Evolutionary conservation across 2,329 filamentous ascomycete genomes (phyloP), one percentile per base, ranked within the genome.

Genomic region (Xylariaceae sp.): DNA sequence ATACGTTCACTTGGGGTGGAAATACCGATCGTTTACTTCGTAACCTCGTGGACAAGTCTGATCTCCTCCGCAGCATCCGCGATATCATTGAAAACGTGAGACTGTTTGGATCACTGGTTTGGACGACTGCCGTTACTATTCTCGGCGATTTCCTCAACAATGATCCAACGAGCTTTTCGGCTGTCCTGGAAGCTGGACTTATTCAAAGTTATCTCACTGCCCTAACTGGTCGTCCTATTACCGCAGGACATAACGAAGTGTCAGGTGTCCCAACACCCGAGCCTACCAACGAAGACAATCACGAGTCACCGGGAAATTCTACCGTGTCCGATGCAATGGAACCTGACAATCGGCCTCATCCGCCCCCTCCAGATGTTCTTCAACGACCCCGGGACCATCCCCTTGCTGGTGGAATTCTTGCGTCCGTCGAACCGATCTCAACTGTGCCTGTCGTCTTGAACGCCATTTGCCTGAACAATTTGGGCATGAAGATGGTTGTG

Each of bases 131-230:
- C 5, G 90, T 96, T 62, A 92, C 88, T 57, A 93, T 97, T 58
- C 79, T 99, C 54, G 94, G 90, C 70, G 93, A 91, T 67, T 99
- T 99, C 74, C 96, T 99, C 68, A 95, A 99, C 75, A 97, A 97
- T 71, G 94, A 99, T 70, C 94, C 94, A 0, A 99, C 94, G 0
- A 99, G 94, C 73, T 99, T 96, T 72, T 88, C 91, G 34, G 91
- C 96, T 23, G 94, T 99, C 65, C 91, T 90, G 11, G 94, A 99
- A 75, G 93, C 94, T 54, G 92, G 92, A 18, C 82, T 99, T 67
- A 92, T 94, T 68, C 88, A 88, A 71, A 90, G 87, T 55, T 88
- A 97, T 60, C 80, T 99, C 11, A 88, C 93, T 73, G 86, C 92
- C 2, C 83, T 97, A 56, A 95, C 86, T 1, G 80, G 82, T 3